Percentiles rank a stretch among this genome's conserved stretches.
phyloP scores from a whole-genome alignment of 176 grass and related monocot genomes.

The Secale cereale region DNA sequence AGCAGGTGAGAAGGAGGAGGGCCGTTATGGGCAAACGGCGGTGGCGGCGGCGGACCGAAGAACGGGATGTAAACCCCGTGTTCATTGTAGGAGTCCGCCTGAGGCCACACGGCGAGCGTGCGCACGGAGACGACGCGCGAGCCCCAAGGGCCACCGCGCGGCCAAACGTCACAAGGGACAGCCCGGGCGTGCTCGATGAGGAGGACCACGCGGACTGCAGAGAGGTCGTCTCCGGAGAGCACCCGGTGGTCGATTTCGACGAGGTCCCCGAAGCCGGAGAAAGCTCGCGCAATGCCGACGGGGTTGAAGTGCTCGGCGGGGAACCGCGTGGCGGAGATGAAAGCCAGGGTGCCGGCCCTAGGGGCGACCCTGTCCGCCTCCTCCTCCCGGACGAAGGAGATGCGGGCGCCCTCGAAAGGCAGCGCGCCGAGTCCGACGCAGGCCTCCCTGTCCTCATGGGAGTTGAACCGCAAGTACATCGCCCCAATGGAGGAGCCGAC shows the following conservation, averaged over 20 bases:
- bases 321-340: background rate
- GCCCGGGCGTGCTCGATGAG: background rate
- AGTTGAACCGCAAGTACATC: background rate
- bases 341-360: rapidly evolving
- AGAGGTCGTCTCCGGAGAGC: background rate
- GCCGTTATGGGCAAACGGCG: background rate
- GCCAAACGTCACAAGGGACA: background rate
- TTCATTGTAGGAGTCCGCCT: background rate
- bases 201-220: background rate
- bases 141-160: background rate
- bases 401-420: background rate
- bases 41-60: background rate
- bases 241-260: background rate
- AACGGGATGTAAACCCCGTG: background rate
- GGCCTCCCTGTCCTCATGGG: background rate
- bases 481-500: background rate
- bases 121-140: background rate
- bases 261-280: background rate
- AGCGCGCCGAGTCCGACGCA: background rate
- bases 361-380: background rate
- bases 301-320: no score
- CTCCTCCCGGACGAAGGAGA: background rate
- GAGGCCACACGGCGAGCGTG: background rate
- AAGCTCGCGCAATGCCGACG: no score
- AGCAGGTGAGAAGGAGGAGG: no score